A percentile compares a stretch with the other conserved stretches of the same genome.
These are phyloP conservation scores for Aegilops umbellulata DNA, from an alignment of 176 grass and related monocot genomes.

Conservation along the genomic window DNA sequence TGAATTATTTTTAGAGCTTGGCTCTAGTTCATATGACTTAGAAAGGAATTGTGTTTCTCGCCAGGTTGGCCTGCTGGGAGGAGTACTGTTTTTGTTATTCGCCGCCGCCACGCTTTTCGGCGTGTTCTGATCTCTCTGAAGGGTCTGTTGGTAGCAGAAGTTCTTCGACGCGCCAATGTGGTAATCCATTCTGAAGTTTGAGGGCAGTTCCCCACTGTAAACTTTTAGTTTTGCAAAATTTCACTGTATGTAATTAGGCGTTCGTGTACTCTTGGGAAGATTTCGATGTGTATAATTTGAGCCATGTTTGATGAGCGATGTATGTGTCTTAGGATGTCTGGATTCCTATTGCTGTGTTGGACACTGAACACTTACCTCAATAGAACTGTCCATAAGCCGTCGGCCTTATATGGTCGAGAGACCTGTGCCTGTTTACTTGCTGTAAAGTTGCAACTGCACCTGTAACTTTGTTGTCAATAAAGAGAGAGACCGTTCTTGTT, in stretches of 20 bases:
- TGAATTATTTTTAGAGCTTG: slow-evolving; percentile 9
- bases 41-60: background rate
- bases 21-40: background rate
- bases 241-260: background rate
- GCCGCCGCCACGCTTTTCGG: slow-evolving; percentile 69
- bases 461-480: background rate
- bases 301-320: background rate
- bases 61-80: slow-evolving; percentile 88
- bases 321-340: background rate
- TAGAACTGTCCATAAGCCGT: background rate
- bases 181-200: background rate
- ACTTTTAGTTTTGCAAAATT: background rate
- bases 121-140: slow-evolving; percentile 56
- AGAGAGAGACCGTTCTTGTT: background rate
- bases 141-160: background rate
- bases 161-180: background rate
- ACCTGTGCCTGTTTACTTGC: background rate
- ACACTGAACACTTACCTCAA: background rate
- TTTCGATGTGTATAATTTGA: background rate
- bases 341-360: background rate
- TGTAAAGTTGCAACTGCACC: background rate
- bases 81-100: slow-evolving; percentile 84
- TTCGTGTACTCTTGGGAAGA: background rate
- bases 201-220: background rate
- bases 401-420: background rate